Base-by-base conservation (phyloP, 2,329 filamentous ascomycete species). In the Aspergillus sp. region DNA sequence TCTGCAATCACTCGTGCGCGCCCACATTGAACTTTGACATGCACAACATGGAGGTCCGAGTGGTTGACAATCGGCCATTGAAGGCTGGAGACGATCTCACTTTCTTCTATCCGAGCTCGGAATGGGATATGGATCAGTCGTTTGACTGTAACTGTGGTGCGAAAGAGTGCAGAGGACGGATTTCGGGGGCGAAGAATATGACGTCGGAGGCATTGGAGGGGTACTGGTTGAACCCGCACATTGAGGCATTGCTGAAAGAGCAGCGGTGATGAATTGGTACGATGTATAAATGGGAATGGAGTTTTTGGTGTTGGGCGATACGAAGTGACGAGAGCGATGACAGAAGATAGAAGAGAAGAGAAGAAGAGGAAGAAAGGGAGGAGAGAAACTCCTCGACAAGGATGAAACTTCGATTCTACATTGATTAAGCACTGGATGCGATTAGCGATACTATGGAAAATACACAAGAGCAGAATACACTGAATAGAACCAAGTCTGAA, bases 11-110 rank as follows among this genome's bases (percentile, higher is more conserved):
- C 60, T 75, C 71, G 2, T 81, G 75, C 58, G 60, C 57, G 8
- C 78, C 78, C 1, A 70, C 69, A 4, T 49, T 81, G 10, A 68
- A 77, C 40, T 78, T 81, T 51, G 76, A 80, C 52, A 77, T 78
- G 61, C 46, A 53, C 13, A 60, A 59, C 41, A 64, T 67, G 60
- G 66, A 70, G 42, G 60, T 68, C 33, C 63, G 67, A 6, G 66
- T 69, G 1, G 62, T 62, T 7, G 60, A 66, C 34, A 55, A 68
- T 39, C 60, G 62, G 35, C 65, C 65, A 8, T 48, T 74, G 48
- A 60, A 62, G 35, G 53, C 45, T 3, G 71, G 70, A 1, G 71
- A 74, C 40, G 53, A 59, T 6, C 54, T 74, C 40, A 73, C 70
- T 7, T 74, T 74, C 57, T 75, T 74, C 59, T 74, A 74, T 45